phyloP scores from a whole-genome alignment of 2,329 filamentous ascomycete genomes.

The Helotiales sp. region DNA sequence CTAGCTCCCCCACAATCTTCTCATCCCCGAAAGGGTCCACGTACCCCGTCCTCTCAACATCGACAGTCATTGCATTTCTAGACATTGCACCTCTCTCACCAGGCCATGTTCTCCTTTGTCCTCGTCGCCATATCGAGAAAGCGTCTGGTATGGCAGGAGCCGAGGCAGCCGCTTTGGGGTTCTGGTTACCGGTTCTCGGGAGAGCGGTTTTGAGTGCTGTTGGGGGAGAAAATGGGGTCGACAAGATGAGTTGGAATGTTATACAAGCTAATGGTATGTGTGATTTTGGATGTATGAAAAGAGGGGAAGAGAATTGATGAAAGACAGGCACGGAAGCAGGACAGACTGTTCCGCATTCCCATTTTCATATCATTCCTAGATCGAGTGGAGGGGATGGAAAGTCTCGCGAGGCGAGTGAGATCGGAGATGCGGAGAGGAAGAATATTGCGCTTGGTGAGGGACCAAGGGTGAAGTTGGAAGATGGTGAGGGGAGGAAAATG shows the following conservation, averaged over 20 bases:
- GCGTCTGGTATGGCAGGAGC: constrained; percentile 63
- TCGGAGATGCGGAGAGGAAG: constrained; percentile 19
- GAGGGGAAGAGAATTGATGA: background rate
- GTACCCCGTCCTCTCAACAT: constrained; percentile 73
- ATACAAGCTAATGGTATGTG: constrained; percentile 80
- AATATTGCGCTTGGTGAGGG: constrained; percentile 21
- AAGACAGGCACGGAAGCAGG: constrained; percentile 69
- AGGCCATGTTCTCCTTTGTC: constrained; percentile 79
- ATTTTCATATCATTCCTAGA: constrained; percentile 88
- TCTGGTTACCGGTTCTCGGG: constrained; percentile 69
- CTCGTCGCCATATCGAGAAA: constrained; percentile 72
- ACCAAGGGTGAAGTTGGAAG: constrained; percentile 15
- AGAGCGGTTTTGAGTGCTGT: constrained; percentile 69
- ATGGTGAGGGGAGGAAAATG: constrained; percentile 14
- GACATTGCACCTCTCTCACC: constrained; percentile 83
- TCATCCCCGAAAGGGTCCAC: constrained; percentile 42
- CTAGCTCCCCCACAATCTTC: constrained; percentile 39
- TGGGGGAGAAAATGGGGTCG: constrained; percentile 41
- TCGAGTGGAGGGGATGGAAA: background rate
- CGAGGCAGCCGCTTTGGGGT: constrained; percentile 66
- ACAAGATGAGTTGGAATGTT: constrained; percentile 70
- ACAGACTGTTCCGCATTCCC: constrained; percentile 89
- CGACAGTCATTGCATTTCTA: constrained; percentile 77
- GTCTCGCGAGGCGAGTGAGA: constrained; percentile 13
- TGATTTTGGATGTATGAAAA: background rate